phyloP scores from a whole-genome alignment of 2,329 filamentous ascomycete species.

The Ophiocordyceps unilateralis region DNA sequence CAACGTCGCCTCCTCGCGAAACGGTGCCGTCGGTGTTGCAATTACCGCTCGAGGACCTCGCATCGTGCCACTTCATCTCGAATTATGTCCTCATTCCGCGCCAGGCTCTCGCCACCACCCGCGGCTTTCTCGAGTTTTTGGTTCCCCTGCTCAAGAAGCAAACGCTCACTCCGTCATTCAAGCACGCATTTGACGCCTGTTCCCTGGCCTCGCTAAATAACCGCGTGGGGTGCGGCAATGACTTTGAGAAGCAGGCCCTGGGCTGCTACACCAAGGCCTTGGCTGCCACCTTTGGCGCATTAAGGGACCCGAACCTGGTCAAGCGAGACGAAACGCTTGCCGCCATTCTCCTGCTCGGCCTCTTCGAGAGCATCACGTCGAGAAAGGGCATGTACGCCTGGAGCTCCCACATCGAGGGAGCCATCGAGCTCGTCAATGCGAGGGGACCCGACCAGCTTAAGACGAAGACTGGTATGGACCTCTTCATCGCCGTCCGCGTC shows the following conservation, averaged over 20 bases:
- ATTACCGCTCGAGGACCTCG: slow-evolving; percentile 33
- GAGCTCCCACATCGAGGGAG: slow-evolving; percentile 45
- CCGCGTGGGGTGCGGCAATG: slow-evolving; percentile 17
- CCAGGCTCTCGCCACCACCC: slow-evolving; percentile 19
- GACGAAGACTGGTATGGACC: slow-evolving; percentile 31
- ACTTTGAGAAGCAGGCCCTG: slow-evolving; percentile 21
- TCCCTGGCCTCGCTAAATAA: slow-evolving; percentile 38
- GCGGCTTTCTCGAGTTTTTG: slow-evolving; percentile 41
- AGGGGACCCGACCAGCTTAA: slow-evolving; percentile 35
- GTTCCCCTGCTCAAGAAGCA: slow-evolving; percentile 32
- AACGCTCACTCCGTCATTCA: slow-evolving; percentile 25
- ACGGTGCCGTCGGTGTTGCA: slow-evolving; percentile 15
- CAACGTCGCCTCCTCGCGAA: slow-evolving; percentile 1
- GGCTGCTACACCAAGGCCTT: slow-evolving; percentile 36
- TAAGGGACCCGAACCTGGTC: slow-evolving; percentile 28
- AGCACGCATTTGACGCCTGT: slow-evolving; percentile 39
- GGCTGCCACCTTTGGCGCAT: slow-evolving; percentile 29
- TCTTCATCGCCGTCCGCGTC: slow-evolving; percentile 41
- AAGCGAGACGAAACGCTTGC: slow-evolving; percentile 38
- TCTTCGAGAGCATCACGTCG: slow-evolving; percentile 43
- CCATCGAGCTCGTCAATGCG: slow-evolving; percentile 38
- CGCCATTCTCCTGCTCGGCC: slow-evolving; percentile 37
- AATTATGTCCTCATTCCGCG: slow-evolving; percentile 39
- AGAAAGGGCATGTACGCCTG: slow-evolving; percentile 37
- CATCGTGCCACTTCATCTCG: slow-evolving; percentile 39